Evolutionary conservation across 257 asterid genomes (phyloP).

Genomic region (Solanum rostratum): DNA sequence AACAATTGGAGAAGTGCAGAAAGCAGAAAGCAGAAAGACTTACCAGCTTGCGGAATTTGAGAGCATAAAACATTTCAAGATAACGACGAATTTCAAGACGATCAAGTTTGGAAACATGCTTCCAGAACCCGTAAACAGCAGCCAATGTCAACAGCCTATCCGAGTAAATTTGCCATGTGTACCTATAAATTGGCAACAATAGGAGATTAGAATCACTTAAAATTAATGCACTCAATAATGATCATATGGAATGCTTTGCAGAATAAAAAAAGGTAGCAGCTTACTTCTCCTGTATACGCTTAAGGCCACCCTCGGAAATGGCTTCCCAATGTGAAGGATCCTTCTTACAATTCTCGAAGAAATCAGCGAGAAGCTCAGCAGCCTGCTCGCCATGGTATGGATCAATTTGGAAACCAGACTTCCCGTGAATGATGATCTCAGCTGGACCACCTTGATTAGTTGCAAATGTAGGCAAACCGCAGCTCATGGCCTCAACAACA

Average conservation of each 20-base stretch:
- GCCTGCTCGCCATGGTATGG: conserved; percentile 80
- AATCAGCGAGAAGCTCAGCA: conserved; percentile 47
- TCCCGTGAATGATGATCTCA: conserved; percentile 81
- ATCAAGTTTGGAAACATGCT: conserved; percentile 72
- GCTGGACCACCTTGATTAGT: conserved; percentile 87
- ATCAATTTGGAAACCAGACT: conserved; percentile 94
- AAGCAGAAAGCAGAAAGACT: conserved; percentile 2
- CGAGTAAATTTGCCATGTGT: conserved; percentile 90
- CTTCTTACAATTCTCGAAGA: conserved; percentile 60
- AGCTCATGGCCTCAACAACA: conserved; percentile 97
- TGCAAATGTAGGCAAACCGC: conserved; percentile 93
- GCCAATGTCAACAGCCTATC: conserved; percentile 74
- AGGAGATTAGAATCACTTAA: not conserved
- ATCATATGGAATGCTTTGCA: not conserved
- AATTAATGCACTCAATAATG: not conserved
- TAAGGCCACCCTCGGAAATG: conserved; percentile 58
- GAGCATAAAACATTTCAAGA: conserved; percentile 87
- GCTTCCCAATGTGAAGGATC: conserved; percentile 71
- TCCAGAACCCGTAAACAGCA: conserved; percentile 94
- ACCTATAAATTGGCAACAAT: conserved; percentile 26
- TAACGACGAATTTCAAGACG: conserved; percentile 77
- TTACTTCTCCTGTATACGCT: conserved; percentile 85
- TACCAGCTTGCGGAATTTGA: conserved; percentile 74
- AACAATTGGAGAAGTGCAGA: not conserved
- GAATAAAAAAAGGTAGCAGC: not conserved